phyloP scores from a whole-genome alignment of 495 filamentous ascomycete genomes.

The Penicillium paxilli region DNA sequence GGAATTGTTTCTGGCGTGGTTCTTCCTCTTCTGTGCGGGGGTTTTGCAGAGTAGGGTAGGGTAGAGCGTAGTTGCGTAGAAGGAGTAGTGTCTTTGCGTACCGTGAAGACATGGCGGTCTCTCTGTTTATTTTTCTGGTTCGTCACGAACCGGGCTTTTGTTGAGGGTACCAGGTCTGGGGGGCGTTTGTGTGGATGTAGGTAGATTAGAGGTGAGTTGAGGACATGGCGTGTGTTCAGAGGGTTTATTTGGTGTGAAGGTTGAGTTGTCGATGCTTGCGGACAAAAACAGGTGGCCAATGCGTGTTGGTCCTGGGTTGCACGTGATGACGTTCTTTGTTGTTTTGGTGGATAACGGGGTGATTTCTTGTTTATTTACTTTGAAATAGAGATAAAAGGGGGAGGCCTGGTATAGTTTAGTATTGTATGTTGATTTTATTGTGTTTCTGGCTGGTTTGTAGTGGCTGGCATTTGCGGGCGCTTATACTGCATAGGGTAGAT shows the following conservation, averaged over 20 bases:
- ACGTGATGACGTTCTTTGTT: slow-evolving; percentile 19
- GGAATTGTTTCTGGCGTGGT: no score
- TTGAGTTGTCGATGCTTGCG: slow-evolving; percentile 20
- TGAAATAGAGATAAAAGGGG: no score
- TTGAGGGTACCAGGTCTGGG: neutral
- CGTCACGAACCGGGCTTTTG: slow-evolving; percentile 4
- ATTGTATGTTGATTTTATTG: neutral
- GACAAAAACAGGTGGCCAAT: slow-evolving; percentile 33
- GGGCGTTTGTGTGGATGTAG: neutral
- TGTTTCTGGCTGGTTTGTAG: neutral
- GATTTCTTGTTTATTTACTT: neutral
- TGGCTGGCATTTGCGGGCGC: no score
- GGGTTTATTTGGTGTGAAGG: neutral
- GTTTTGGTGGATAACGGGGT: slow-evolving; percentile 2
- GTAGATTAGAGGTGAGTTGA: neutral
- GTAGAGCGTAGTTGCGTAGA: no score
- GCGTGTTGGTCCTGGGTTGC: slow-evolving; percentile 14
- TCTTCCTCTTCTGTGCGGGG: no score
- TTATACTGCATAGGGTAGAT: no score
- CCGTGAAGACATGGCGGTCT: slow-evolving; percentile 31
- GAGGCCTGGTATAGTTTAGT: neutral
- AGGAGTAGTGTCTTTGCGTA: slow-evolving; percentile 15
- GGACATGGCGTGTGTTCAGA: slow-evolving; percentile 9
- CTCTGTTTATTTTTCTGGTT: no score
- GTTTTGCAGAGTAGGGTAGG: no score